phyloP scores from a whole-genome alignment of 305 asterid species.

The Andrographis paniculata region DNA sequence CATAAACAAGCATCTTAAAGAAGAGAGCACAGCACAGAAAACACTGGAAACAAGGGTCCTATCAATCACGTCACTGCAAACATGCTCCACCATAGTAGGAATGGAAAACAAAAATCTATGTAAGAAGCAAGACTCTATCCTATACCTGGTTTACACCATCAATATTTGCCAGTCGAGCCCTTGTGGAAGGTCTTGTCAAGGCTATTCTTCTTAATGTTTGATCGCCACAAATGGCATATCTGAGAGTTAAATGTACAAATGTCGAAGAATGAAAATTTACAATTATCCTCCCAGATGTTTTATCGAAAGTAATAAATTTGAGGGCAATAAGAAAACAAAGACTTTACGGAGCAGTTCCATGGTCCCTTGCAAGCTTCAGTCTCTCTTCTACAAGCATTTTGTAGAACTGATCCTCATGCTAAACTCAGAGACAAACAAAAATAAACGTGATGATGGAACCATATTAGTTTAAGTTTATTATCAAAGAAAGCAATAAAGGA shows the following conservation, averaged over 20 bases:
- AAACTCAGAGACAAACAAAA: conserved; percentile 20
- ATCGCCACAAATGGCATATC: conserved; percentile 97
- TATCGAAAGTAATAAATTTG: conserved; percentile 7
- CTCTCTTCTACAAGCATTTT: conserved; percentile 80
- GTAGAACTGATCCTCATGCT: conserved; percentile 72
- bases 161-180: conserved; percentile 92
- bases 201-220: conserved; percentile 78
- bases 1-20: no score
- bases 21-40: no score
- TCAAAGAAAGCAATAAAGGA: conserved; percentile 4
- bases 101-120: no score
- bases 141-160: conserved; percentile 97
- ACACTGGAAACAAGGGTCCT: no score
- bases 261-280: conserved; percentile 9
- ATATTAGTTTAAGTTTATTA: conserved; percentile 5
- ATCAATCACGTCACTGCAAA: no score
- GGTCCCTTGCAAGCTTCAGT: conserved; percentile 69
- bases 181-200: conserved; percentile 75
- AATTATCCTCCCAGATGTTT: not conserved
- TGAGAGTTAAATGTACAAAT: conserved; percentile 32
- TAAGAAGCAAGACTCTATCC: no score
- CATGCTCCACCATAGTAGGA: no score
- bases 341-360: conserved; percentile 89
- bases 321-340: conserved; percentile 12
- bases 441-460: conserved; percentile 19